phyloP scores from a whole-genome alignment of 176 grass and related monocot species.

The Ensete ventricosum region DNA sequence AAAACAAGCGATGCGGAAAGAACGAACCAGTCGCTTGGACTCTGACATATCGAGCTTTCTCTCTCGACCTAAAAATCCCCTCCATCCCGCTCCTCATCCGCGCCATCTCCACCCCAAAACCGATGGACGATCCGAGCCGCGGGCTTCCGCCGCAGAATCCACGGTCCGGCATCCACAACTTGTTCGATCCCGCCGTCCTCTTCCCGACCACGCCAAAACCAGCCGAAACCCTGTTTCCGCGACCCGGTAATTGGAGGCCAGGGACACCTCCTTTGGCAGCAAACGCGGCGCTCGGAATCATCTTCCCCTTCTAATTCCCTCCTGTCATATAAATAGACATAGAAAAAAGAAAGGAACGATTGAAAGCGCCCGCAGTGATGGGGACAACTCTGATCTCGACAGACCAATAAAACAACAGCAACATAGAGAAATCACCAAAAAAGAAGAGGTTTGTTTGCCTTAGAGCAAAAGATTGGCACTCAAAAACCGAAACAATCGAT shows the following conservation, averaged over 20 bases:
- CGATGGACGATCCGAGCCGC: slow-evolving; percentile 29
- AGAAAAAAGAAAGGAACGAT: neutral
- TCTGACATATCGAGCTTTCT: slow-evolving; percentile 34
- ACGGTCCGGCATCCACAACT: slow-evolving; percentile 31
- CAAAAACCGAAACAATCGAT: neutral
- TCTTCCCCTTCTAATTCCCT: neutral
- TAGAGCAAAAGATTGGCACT: neutral
- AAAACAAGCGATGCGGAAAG: neutral
- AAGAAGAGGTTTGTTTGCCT: neutral
- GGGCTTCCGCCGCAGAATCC: slow-evolving; percentile 33
- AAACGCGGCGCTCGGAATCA: neutral
- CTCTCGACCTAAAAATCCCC: slow-evolving; percentile 39
- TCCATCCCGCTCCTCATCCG: slow-evolving; percentile 12
- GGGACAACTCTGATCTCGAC: neutral
- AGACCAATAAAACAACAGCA: neutral
- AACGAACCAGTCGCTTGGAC: slow-evolving; percentile 44
- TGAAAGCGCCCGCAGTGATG: neutral
- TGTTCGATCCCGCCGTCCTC: slow-evolving; percentile 1
- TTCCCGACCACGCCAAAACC: slow-evolving; percentile 19
- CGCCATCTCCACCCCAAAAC: slow-evolving; percentile 39
- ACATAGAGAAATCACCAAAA: neutral
- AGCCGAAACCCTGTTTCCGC: slow-evolving; percentile 8
- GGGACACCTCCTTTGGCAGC: neutral
- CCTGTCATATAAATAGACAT: neutral
- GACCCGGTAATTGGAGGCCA: neutral